Evolutionary conservation across 106 monocot species (phyloP).

Genomic region (Hemerocallis citrina): DNA sequence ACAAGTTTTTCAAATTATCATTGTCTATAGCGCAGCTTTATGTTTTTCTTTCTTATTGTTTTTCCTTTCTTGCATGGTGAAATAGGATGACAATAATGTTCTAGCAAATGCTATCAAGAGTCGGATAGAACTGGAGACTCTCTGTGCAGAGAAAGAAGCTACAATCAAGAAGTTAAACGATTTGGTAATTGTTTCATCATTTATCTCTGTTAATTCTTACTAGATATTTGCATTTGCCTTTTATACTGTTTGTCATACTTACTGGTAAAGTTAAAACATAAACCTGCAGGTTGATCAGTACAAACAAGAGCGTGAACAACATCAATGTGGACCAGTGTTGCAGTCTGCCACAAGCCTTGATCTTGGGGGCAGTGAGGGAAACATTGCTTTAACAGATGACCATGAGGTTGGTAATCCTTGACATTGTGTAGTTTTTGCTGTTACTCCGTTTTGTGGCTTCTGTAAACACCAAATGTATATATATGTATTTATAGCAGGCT

Average conservation of each 20-base stretch:
- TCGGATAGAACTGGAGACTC: slow-evolving; percentile 39
- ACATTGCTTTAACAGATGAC: slow-evolving; percentile 2
- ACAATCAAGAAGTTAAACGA: slow-evolving; percentile 43
- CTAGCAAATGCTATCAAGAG: slow-evolving; percentile 12
- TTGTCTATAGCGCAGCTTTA: neutral
- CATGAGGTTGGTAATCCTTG: neutral
- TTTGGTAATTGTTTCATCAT: slow-evolving; percentile 27
- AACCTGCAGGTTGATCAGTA: slow-evolving; percentile 50
- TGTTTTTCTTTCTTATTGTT: slow-evolving; percentile 1
- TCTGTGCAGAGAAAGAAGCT: slow-evolving; percentile 49
- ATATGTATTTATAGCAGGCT: neutral
- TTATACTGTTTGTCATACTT: neutral
- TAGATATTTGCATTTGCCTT: neutral
- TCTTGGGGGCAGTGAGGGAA: slow-evolving; percentile 5
- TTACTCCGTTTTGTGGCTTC: neutral
- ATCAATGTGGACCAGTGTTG: slow-evolving; percentile 2
- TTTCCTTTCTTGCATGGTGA: neutral
- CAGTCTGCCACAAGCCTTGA: neutral
- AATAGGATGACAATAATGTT: slow-evolving; percentile 11
- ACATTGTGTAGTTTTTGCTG: neutral
- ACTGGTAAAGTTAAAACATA: no score
- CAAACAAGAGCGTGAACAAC: slow-evolving; percentile 13
- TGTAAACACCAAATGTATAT: neutral
- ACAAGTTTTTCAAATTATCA: neutral
- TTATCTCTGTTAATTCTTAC: neutral